phyloP scores from a whole-genome alignment of 1,284 basidiomycete genomes.

The Athelia sp. region DNA sequence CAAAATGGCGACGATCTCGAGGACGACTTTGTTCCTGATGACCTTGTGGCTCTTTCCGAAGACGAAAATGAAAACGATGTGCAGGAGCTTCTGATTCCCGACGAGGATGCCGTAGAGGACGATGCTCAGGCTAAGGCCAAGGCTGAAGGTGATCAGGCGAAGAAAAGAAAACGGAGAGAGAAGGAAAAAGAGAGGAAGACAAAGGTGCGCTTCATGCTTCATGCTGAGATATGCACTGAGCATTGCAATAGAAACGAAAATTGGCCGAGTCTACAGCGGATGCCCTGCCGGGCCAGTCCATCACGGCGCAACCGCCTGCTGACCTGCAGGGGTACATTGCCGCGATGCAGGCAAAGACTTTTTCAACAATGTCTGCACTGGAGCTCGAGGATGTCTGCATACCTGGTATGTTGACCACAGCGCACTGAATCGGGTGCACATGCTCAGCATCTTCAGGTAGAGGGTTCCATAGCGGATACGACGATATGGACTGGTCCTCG shows the following conservation, averaged over 20 bases:
- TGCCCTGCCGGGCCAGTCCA: conserved; percentile 35
- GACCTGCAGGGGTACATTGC: conserved; percentile 57
- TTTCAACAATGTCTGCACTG: conserved; percentile 57
- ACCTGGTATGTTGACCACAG: conserved; percentile 46
- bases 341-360: conserved; percentile 58
- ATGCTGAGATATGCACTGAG: conserved; percentile 6
- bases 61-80: conserved; percentile 37
- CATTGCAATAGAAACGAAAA: conserved; percentile 51
- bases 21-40: conserved; percentile 75
- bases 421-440: background rate
- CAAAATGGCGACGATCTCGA: conserved; percentile 72
- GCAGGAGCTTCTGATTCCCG: conserved; percentile 36
- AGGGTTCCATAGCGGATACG: conserved; percentile 67
- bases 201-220: conserved; percentile 38
- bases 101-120: conserved; percentile 33
- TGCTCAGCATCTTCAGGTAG: conserved; percentile 45
- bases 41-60: conserved; percentile 55
- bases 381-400: conserved; percentile 72
- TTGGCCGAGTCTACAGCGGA: conserved; percentile 40
- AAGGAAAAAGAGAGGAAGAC: conserved; percentile 65
- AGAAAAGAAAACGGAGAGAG: conserved; percentile 67
- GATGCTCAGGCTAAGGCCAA: conserved; percentile 15
- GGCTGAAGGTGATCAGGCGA: conserved; percentile 32
- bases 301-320: conserved; percentile 50
- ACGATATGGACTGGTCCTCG: conserved; percentile 64